A percentile compares a stretch with the other conserved stretches of the same genome.
phyloP scores from a whole-genome alignment of 352 stramenopile genomes.

The Pythium scleroteichum region DNA sequence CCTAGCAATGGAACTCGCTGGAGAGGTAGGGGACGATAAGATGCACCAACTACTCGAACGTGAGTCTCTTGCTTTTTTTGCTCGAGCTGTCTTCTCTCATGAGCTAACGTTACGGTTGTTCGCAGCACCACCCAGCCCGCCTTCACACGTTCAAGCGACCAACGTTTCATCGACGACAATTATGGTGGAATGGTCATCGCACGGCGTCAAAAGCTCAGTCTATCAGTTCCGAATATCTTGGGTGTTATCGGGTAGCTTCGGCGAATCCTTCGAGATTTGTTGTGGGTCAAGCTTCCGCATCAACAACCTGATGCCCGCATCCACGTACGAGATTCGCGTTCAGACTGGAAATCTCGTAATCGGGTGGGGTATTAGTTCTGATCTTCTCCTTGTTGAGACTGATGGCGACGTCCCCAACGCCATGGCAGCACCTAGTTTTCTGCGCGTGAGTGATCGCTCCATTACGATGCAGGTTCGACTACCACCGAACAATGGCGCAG shows the following conservation, averaged over 20 bases:
- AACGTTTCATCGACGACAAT: slow-evolving; percentile 34
- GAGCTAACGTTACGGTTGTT: background rate
- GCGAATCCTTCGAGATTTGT: slow-evolving; percentile 31
- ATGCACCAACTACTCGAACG: slow-evolving; percentile 51
- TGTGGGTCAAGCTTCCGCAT: slow-evolving; percentile 28
- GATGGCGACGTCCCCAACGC: slow-evolving; percentile 45
- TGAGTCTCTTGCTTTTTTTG: slow-evolving; percentile 22
- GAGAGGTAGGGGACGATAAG: slow-evolving; percentile 34
- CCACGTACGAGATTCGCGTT: slow-evolving; percentile 40
- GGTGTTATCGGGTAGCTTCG: slow-evolving; percentile 26
- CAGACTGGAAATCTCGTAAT: slow-evolving; percentile 48
- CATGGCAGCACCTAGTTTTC: slow-evolving; percentile 39
- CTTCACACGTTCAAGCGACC: slow-evolving; percentile 24
- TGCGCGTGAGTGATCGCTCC: slow-evolving; percentile 36
- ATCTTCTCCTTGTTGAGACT: slow-evolving; percentile 29
- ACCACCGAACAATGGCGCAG: slow-evolving; percentile 40
- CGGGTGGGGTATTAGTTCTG: slow-evolving; percentile 43
- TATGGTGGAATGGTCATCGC: slow-evolving; percentile 30
- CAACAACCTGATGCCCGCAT: slow-evolving; percentile 42
- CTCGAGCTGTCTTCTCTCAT: too few species aligned
- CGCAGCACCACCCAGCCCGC: slow-evolving; percentile 37
- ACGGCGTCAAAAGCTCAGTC: slow-evolving; percentile 13
- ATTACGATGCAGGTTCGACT: slow-evolving; percentile 46
- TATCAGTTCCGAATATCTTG: slow-evolving; percentile 51
- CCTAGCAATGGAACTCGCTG: slow-evolving; percentile 44